Percentiles rank a stretch among this genome's conserved stretches.
These are phyloP conservation scores for Postia placenta DNA, from an alignment of 768 basidiomycete genomes.

Conservation along the genomic window DNA sequence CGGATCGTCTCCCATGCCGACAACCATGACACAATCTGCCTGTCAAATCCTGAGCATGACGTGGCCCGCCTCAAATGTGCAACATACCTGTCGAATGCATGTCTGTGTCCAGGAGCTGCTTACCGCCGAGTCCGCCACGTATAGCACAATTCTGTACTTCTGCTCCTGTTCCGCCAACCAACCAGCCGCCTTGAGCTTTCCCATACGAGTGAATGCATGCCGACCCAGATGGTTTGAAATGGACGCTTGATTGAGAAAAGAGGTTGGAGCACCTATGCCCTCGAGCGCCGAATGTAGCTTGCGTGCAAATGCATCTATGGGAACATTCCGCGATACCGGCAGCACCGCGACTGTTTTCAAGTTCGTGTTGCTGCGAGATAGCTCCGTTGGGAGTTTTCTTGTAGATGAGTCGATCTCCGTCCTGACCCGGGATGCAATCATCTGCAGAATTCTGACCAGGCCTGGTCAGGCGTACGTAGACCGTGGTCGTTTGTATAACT, in stretches of 20 bases:
- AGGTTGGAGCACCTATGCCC: slow-evolving; percentile 88
- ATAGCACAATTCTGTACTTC: slow-evolving; percentile 87
- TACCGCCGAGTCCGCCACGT: slow-evolving; percentile 93
- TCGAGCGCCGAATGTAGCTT: slow-evolving; percentile 87
- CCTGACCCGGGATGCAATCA: slow-evolving; percentile 90
- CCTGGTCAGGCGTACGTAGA: neutral
- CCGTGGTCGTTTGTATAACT: neutral
- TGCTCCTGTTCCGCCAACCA: slow-evolving; percentile 98
- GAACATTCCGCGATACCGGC: slow-evolving; percentile 81
- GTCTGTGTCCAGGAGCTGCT: slow-evolving; percentile 98
- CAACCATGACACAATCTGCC: slow-evolving; percentile 92
- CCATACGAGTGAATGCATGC: slow-evolving; percentile 95
- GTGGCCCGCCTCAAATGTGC: neutral
- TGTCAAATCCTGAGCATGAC: slow-evolving; percentile 20
- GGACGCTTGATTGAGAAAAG: slow-evolving; percentile 90
- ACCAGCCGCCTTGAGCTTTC: slow-evolving; percentile 88
- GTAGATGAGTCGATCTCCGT: slow-evolving; percentile 69
- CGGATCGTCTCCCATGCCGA: slow-evolving; percentile 92
- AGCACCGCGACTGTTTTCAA: slow-evolving; percentile 92
- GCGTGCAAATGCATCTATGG: slow-evolving; percentile 83
- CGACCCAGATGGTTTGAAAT: slow-evolving; percentile 88
- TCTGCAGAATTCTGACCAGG: slow-evolving; percentile 51
- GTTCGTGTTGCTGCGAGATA: slow-evolving; percentile 77
- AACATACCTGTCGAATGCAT: slow-evolving; percentile 83
- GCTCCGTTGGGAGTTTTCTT: slow-evolving; percentile 48